These are phyloP conservation scores for Prunus kanzakura DNA, from an alignment of 306 rosid genomes.

Conservation along the genomic window DNA sequence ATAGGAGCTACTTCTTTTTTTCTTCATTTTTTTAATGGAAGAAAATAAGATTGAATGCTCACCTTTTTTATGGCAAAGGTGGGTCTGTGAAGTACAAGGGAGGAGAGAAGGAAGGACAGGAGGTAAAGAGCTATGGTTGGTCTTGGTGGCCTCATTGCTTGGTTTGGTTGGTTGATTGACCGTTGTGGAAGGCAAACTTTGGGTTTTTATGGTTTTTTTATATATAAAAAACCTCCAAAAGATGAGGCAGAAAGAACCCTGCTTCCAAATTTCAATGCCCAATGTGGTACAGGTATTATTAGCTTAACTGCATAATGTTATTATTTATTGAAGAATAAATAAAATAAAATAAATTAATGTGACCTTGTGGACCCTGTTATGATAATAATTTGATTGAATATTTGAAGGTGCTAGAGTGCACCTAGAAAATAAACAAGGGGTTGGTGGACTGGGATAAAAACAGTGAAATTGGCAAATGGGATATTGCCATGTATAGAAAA, in stretches of 20 bases:
- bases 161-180: constrained; percentile 19
- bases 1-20: background rate
- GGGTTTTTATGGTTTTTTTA: constrained; percentile 11
- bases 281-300: background rate
- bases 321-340: background rate
- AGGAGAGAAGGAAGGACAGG: constrained; percentile 32
- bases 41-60: constrained; percentile 20
- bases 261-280: background rate
- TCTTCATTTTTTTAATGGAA: constrained; percentile 3
- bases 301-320: background rate
- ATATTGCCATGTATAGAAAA: background rate
- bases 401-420: background rate
- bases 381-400: background rate
- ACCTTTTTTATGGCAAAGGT: constrained; percentile 61
- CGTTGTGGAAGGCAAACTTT: constrained; percentile 27
- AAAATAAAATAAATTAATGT: background rate
- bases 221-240: background rate
- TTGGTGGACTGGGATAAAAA: background rate
- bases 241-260: constrained; percentile 1
- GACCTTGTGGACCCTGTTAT: background rate
- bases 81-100: constrained; percentile 32
- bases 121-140: constrained; percentile 22
- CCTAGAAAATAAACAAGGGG: background rate
- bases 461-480: background rate
- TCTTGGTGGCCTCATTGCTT: constrained; percentile 27